Base-by-base conservation (phyloP, 345 rosid genomes). In the Microthlaspi erraticum region DNA sequence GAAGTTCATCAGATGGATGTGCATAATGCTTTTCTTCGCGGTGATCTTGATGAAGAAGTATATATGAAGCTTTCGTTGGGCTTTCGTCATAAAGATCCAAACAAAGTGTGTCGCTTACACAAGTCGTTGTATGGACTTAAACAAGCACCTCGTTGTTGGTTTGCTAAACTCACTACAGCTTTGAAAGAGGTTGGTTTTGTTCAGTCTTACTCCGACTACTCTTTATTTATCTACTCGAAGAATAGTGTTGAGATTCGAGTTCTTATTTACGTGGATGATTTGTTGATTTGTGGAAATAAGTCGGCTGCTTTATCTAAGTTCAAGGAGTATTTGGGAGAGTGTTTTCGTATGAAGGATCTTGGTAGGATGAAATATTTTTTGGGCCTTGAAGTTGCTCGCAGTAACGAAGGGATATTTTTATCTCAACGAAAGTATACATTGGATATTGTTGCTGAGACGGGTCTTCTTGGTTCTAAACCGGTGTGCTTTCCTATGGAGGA, bases 151-250 rank as follows among this genome's bases (percentile, higher is more conserved):
- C 0, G 45, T 0, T 57, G 45, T 6, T 57, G 62, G 62, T 57
- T 36, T 0, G 45, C 26, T 0, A 34, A 56, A 2, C 26, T 56
- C 0, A 10, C 43, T 5, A 2, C 5, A 0, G 23, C 61, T 0
- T 9, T 56, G 0, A 2, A 0, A 1, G n/a, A 16, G 10, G 18
- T 10, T 10, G 9, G 60, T 0, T 56, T 34, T 17, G 2, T 1
- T 0, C 57, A 52, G 1, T 26, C 57, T 0, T 1, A 2, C 0
- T 6, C 57, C 0, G 57, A 52, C 0, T 52, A 52, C 17, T 52
- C 57, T 0, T 2, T 52, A 0, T 29, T 52, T 0, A 29, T 2
- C 1, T 7, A 0, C 0, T 7, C 58, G 0, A 18, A 18, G 1
- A 10, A 4, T 3, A 11, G 17, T 0, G 17, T 52, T 1, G 19